Evolutionary conservation across 257 asterid genomes (phyloP).

Genomic region (Solanum appendiculatum): DNA sequence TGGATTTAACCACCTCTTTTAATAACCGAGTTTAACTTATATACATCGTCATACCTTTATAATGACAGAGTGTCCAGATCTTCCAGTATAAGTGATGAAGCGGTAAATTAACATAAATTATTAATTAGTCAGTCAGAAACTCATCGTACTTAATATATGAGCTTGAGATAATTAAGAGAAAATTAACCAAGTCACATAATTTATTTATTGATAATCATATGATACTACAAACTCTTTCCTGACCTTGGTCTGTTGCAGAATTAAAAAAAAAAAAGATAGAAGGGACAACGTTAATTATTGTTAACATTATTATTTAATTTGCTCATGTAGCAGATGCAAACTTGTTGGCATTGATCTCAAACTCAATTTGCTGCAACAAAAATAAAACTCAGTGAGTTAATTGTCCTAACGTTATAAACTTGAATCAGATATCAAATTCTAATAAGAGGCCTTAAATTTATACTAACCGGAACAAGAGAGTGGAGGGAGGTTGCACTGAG

Average conservation of each 20-base stretch:
- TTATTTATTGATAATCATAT: not conserved
- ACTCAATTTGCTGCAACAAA: not conserved
- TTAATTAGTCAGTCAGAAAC: not conserved
- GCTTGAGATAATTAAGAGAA: not conserved
- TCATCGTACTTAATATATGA: not conserved
- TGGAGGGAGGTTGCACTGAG: slow-evolving; percentile 39
- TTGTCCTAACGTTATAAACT: not conserved
- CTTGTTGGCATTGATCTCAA: not conserved
- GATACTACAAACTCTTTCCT: not conserved
- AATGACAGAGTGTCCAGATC: not conserved
- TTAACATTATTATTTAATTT: not conserved
- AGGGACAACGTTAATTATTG: not conserved
- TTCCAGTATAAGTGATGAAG: not conserved
- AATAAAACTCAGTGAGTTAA: not conserved
- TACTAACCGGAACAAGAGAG: slow-evolving; percentile 18
- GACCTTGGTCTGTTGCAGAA: not conserved
- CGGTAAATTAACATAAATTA: not conserved
- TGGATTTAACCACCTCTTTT: not conserved
- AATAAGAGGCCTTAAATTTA: not conserved
- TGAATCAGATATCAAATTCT: not conserved
- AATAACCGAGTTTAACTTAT: not conserved
- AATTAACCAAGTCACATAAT: not conserved
- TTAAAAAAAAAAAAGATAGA: not conserved
- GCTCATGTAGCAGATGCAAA: not conserved
- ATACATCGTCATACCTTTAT: not conserved